Evolutionary conservation across 352 stramenopile genomes (phyloP).

Genomic region (Pythium brachiatum): DNA sequence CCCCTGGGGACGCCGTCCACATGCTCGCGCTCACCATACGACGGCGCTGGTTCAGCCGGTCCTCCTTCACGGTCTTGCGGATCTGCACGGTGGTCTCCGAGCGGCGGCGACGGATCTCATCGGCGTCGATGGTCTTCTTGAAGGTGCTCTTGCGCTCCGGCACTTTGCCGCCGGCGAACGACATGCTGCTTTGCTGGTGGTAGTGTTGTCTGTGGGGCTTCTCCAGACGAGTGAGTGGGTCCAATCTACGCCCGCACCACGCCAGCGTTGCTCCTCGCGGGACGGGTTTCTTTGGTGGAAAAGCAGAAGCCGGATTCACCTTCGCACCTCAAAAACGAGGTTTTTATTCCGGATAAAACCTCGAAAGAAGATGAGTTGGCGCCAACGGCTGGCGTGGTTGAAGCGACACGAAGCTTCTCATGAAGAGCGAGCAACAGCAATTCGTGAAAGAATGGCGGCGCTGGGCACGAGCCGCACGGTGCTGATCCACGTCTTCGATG

Average conservation of each 20-base stretch:
- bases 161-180: conserved; percentile 62
- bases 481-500: conserved; percentile 90
- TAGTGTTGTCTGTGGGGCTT: conserved; percentile 7
- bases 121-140: conserved; percentile 77
- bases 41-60: conserved; percentile 74
- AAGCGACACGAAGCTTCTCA: conserved; percentile 8
- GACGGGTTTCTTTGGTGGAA: conserved; percentile 33
- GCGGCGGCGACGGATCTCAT: conserved; percentile 68
- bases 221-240: conserved; percentile 26
- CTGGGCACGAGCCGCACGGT: conserved; percentile 36
- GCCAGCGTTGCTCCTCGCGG: background rate
- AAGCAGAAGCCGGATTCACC: conserved; percentile 17
- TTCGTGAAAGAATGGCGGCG: background rate
- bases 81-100: conserved; percentile 85
- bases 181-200: conserved; percentile 38
- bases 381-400: conserved; percentile 9
- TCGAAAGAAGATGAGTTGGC: conserved; percentile 24
- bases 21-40: conserved; percentile 49
- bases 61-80: conserved; percentile 80
- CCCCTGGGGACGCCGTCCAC: background rate
- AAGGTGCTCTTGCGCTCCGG: conserved; percentile 76
- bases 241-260: conserved; percentile 16
- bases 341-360: conserved; percentile 22
- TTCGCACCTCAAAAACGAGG: conserved; percentile 23
- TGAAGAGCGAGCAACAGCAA: background rate